Evolutionary conservation across 2,329 filamentous ascomycete genomes (phyloP).

Genomic region (Colletotrichum spaethianum): DNA sequence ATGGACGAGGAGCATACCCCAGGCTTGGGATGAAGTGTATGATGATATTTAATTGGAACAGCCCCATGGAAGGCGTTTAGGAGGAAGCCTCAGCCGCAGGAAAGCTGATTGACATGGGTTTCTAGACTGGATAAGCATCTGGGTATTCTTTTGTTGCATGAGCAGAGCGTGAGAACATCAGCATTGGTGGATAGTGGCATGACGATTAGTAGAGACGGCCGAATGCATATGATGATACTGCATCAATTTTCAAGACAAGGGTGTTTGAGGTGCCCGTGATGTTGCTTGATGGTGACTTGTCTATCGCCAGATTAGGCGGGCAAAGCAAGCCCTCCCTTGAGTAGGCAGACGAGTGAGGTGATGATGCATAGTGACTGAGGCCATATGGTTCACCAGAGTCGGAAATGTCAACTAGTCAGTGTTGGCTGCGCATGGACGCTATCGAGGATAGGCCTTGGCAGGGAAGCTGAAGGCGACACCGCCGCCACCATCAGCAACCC

Average conservation of each 20-base stretch:
- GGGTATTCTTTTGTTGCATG: constrained; percentile 26
- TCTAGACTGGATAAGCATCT: constrained; percentile 26
- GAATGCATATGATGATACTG: constrained; percentile 19
- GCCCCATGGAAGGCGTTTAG: constrained; percentile 31
- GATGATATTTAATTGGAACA: constrained; percentile 9
- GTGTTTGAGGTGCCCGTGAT: not conserved
- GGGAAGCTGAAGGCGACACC: not conserved
- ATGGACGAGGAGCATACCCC: not conserved
- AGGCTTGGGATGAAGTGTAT: not conserved
- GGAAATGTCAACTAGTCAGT: not conserved
- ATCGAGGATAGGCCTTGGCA: not conserved
- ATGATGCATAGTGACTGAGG: not conserved
- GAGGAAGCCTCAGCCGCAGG: constrained; percentile 15
- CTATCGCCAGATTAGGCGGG: not conserved
- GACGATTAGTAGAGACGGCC: constrained; percentile 33
- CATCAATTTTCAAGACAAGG: not conserved
- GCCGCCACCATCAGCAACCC: not conserved
- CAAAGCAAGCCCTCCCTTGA: not conserved
- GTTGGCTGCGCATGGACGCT: not conserved
- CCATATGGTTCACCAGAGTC: not conserved
- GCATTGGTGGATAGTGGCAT: constrained; percentile 30
- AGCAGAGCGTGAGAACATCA: constrained; percentile 25
- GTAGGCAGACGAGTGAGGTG: constrained; percentile 9
- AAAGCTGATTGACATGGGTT: constrained; percentile 22
- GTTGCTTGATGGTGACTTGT: not conserved